These are phyloP conservation scores for Colletotrichum endophyticum DNA, from an alignment of 2,329 filamentous ascomycete species.

Conservation along the genomic window DNA sequence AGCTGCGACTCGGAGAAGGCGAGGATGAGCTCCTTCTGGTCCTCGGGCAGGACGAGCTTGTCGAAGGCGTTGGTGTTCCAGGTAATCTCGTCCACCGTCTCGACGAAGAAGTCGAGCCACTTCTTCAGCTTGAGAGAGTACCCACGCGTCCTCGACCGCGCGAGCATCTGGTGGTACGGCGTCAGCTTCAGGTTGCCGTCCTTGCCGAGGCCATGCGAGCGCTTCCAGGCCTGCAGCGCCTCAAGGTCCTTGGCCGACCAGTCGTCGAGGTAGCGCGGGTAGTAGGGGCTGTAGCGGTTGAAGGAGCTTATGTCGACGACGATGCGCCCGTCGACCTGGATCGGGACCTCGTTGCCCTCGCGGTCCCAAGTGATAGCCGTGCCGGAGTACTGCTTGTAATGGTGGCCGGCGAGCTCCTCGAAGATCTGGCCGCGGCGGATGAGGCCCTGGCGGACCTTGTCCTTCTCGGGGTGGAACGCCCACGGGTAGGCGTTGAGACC, in stretches of 20 bases:
- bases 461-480: conserved; percentile 44
- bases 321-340: conserved; percentile 37
- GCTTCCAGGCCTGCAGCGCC: conserved; percentile 28
- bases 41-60: conserved; percentile 51
- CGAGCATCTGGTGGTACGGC: conserved; percentile 37
- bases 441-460: conserved; percentile 36
- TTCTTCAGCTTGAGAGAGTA: conserved; percentile 53
- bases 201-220: conserved; percentile 25
- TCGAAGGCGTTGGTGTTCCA: conserved; percentile 56
- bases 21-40: conserved; percentile 56
- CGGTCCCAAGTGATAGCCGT: conserved; percentile 39
- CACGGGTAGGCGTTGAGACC: conserved; percentile 49
- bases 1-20: conserved; percentile 55
- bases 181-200: conserved; percentile 31
- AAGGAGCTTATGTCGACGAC: conserved; percentile 43
- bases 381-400: conserved; percentile 52
- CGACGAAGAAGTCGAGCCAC: conserved; percentile 55
- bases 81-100: conserved; percentile 45
- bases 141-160: conserved; percentile 41
- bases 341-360: conserved; percentile 30
- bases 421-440: conserved; percentile 48
- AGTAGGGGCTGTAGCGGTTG: conserved; percentile 38
- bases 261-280: conserved; percentile 30
- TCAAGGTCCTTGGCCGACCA: conserved; percentile 37
- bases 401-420: conserved; percentile 48